Base-by-base conservation (phyloP, 2,329 filamentous ascomycete genomes). In the Beauveria pseudobassiana region DNA sequence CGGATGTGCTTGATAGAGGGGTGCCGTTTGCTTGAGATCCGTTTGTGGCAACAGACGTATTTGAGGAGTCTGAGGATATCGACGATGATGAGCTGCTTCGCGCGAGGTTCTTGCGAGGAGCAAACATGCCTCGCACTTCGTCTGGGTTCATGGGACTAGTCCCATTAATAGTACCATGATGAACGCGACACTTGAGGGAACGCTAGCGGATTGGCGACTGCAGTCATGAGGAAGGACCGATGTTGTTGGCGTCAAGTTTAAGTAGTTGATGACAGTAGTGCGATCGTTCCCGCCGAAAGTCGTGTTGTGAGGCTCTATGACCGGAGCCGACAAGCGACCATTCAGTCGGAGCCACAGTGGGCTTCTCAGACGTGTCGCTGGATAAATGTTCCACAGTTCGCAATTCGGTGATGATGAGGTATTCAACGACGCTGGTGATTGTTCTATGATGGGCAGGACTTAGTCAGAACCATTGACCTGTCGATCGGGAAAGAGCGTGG, bases 31-130 rank as follows among this genome's bases (percentile, higher is more conserved):
- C 72, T 69, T 85, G 85, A 28, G 83, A 79, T 55, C 82, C 79
- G 70, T 84, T 80, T 62, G 84, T 82, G 45, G 84, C 82, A 65
- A 89, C 78, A 60, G 88, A 89, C 2, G 87, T 85, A 12, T 77
- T 80, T 6, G 85, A 87, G 18, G 84, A 82, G 62, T 76, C 76
- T 38, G 85, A 87, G 16, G 90, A 89, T 65, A 96, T 81, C 51
- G 93, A 96, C 4, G 92, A 96, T 63, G 91, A 95, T 42, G 93
- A 98, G 80, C 91, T 96, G 71, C 88, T 88, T 73, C 93, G 87
- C 74, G 93, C 90, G 64, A 91, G 82, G 72, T 83, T 87, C 78
- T 96, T 97, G 69, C 92, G 90, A 71, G 91, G 90, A 83, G 90
- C 88, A 74, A 96, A 91, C 84, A 96, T 93, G 75, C 89, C 88